Conservation (phyloP, 2,329 filamentous ascomycete genomes). For the Diaporthe helianthi region DNA sequence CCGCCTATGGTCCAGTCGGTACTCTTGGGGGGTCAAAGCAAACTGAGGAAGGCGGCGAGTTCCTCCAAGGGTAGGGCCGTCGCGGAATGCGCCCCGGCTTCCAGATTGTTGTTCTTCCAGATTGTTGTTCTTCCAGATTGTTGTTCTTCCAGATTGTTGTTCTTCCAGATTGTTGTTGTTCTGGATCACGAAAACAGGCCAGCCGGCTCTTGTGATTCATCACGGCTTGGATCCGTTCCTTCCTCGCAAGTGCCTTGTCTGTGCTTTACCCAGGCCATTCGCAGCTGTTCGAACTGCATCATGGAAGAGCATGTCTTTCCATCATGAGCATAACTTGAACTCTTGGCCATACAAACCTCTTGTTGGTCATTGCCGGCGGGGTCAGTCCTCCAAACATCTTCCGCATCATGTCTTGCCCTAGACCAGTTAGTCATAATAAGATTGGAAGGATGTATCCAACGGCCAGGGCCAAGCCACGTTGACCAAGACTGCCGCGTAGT, state of each 20-base stretch:
- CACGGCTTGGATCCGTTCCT: neutral
- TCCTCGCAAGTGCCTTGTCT: neutral
- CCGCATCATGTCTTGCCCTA: neutral
- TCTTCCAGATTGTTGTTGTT: neutral
- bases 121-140: neutral
- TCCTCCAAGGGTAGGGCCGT: neutral
- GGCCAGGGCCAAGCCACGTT: conserved; percentile 2
- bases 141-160: neutral
- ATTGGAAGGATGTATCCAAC: neutral
- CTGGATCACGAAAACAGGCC: neutral
- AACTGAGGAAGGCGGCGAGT: neutral
- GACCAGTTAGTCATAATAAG: neutral
- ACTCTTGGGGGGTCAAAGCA: neutral
- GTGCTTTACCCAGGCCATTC: neutral
- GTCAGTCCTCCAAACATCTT: neutral
- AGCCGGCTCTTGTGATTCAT: neutral
- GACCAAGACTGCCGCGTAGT: neutral
- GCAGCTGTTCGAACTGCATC: neutral
- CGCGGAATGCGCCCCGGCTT: conserved; percentile 4
- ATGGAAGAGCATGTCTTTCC: neutral
- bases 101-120: neutral
- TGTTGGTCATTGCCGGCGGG: neutral
- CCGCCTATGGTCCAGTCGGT: neutral
- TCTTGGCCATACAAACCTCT: too few relatives aligned
- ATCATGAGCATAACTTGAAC: neutral